Evolutionary conservation across 192 early-diverging fungal genomes (phyloP), one percentile per base, ranked within the genome.

Genomic region (Podila horticola): DNA sequence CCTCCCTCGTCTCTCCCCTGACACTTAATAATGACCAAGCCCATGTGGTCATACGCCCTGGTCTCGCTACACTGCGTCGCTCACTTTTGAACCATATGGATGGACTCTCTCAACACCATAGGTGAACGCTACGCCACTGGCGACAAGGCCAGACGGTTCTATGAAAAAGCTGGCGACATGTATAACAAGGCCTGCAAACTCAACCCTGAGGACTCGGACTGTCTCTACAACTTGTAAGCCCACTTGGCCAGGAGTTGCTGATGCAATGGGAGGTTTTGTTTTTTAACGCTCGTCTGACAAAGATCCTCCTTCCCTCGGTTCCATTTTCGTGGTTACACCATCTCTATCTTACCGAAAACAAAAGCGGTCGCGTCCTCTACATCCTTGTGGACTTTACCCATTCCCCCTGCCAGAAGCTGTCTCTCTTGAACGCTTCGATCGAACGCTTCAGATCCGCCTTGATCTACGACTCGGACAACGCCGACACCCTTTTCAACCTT

Each of bases 91-190:
- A 45, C 11, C 41, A 45, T 45, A 12, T 45, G 41, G 41, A 45
- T 45, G 41, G 41, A 1, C 41, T 19, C 20, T 45, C 65, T 26
- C 62, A 38, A n/a, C 3, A 34, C 7, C 41, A 26, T 72, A 79
- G 93, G 93, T 12, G 92, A 94, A 69, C 83, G 92, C 45, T 93
- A 93, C 85, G 84, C 55, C 2, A 85, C 84, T 52, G 91, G 91
- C 3, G 88, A 88, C 24, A 94, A 94, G 71, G 89, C 93, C 3
- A 62, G 86, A 29, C 77, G 91, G 4, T 91, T 88, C 58, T 95
- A 93, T 65, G 90, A 92, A 67, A 85, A 82, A 51, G 89, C 93
- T 34, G 77, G 82, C 22, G 90, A 92, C 62, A 85, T 90, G 79
- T 94, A 94, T 71, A 84, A 71, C 52, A 86, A 86, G 29, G 92